Base-by-base conservation (phyloP, 257 asterid species). In the Gentiana dahurica region DNA sequence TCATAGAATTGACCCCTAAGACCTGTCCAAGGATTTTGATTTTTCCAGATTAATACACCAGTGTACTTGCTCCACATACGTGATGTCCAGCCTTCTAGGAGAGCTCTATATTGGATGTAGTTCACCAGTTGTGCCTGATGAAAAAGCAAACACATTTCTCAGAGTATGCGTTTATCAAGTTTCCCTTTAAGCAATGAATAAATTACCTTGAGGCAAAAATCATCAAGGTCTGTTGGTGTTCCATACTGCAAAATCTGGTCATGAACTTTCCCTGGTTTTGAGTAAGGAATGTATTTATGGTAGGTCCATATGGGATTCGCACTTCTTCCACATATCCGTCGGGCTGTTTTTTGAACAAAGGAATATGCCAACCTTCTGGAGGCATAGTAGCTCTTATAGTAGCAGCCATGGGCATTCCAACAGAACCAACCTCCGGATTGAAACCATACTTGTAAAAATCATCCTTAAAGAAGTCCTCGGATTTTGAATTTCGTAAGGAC, bases 21-120 rank as follows among this genome's bases (percentile, higher is more conserved):
- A 65, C 98, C 98, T 38, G 95, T 85, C 98, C 98, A 91, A 0
- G 98, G 98, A 71, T 91, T 91, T 76, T 87, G 96, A n/a, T 87
- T 91, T 77, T 91, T 91, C 98, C 98, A 91, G 51, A 91, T 91
- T 72, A 91, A 62, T 59, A 91, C 94, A 35, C 97, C 98, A 4
- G 98, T 91, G 75, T 85, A 87, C 75, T 83, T 91, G 76, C 64
- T 85, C 98, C 98, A 91, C 98, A 91, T 91, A 2, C 79, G 94
- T 6, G 98, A 87, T 41, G 94, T 83, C 93, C 96, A 91, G 48
- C 98, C 98, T 75, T 91, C 98, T 56, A 91, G 76, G 44, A 91
- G 94, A 79, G 97, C 97, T 83, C 95, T 83, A 61, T 87, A 91
- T 55, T 91, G 98, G 74, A 85, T 77, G 68, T 87, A 91, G 69